Evolutionary conservation across 2,329 filamentous ascomycete species (phyloP).

Genomic region (Fusarium sp.): DNA sequence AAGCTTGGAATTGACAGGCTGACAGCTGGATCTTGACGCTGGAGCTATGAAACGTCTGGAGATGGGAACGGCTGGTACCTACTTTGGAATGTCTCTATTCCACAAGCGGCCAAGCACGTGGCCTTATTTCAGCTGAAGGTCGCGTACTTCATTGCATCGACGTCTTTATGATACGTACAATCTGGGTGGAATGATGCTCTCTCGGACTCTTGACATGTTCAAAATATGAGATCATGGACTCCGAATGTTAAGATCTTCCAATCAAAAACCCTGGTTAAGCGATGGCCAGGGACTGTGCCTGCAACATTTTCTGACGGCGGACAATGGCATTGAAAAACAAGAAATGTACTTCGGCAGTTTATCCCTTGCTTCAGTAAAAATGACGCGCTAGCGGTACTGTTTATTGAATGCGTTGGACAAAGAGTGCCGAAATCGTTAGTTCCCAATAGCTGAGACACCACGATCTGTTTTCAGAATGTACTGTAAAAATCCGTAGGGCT

Average conservation of each 20-base stretch:
- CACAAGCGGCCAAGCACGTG: constrained; percentile 5
- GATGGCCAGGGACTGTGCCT: background rate
- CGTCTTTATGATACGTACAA: background rate
- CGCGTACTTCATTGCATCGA: rapidly evolving
- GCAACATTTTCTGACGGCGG: background rate
- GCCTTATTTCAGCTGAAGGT: constrained; percentile 2
- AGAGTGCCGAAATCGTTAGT: constrained; percentile 3
- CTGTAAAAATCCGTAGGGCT: background rate
- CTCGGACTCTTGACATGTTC: background rate
- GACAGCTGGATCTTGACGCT: background rate
- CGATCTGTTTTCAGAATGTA: background rate
- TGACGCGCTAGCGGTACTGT: too few relatives aligned
- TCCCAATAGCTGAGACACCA: constrained; percentile 22
- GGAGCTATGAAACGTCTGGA: background rate
- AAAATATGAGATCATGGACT: background rate
- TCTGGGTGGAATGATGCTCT: background rate
- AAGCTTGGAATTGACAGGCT: background rate
- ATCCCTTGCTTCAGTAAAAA: background rate
- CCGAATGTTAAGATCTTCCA: background rate
- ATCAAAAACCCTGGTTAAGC: background rate
- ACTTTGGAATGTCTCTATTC: constrained; percentile 13
- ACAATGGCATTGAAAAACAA: background rate
- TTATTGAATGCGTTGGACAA: constrained; percentile 14
- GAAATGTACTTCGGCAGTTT: too few relatives aligned
- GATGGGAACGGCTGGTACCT: background rate